Evolutionary conservation across 1,284 basidiomycete species (phyloP).

Genomic region (Fomes fomentarius): DNA sequence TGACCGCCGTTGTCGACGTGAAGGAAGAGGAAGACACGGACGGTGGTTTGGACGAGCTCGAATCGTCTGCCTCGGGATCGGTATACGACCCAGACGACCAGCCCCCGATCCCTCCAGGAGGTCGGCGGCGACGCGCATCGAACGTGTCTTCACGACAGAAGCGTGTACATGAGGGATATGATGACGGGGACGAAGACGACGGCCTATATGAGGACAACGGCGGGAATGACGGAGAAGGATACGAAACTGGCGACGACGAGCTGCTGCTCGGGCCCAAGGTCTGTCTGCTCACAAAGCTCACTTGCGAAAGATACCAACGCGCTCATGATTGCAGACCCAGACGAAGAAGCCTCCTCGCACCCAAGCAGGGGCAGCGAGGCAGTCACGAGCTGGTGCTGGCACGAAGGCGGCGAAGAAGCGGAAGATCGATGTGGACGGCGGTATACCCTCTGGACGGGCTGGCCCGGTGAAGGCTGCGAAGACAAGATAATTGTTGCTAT

Average conservation of each 20-base stretch:
- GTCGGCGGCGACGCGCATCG: conserved; percentile 6
- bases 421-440: conserved; percentile 20
- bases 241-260: conserved; percentile 17
- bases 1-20: conserved; percentile 46
- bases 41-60: conserved; percentile 21
- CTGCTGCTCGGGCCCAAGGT: conserved; percentile 19
- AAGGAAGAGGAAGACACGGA: conserved; percentile 45
- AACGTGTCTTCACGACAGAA: conserved; percentile 4
- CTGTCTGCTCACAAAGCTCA: not conserved
- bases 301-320: too few relatives aligned
- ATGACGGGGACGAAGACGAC: conserved; percentile 23
- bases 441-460: conserved; percentile 2
- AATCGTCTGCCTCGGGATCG: conserved; percentile 22
- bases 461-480: conserved; percentile 14
- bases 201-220: conserved; percentile 27
- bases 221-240: conserved; percentile 10
- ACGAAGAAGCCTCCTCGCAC: conserved; percentile 5
- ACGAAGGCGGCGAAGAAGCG: conserved; percentile 25
- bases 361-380: not conserved
- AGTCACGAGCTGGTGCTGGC: conserved; percentile 2
- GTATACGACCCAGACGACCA: conserved; percentile 25
- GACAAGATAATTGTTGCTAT: conserved; percentile 4
- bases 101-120: conserved; percentile 1
- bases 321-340: conserved; percentile 14
- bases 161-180: conserved; percentile 9